Percentiles rank a stretch among this genome's conserved stretches.
phyloP scores from a whole-genome alignment of 805 yeast genomes.

The Aciculoconidium aculeatum region DNA sequence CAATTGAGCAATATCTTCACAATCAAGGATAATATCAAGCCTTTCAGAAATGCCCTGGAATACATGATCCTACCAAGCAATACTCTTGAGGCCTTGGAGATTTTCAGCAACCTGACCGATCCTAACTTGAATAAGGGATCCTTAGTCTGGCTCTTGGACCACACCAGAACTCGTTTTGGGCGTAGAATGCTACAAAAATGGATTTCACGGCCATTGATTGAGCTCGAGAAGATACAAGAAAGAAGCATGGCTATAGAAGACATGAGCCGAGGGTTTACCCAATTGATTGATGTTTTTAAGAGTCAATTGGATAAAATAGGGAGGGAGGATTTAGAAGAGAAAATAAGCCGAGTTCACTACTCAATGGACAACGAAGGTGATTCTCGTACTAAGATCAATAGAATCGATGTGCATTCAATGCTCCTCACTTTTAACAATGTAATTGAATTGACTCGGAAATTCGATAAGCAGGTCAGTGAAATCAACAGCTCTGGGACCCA shows the following conservation, averaged over 20 bases:
- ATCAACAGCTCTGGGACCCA: too few relatives aligned
- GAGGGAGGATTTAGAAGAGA: constrained; percentile 28
- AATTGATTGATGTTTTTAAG: constrained; percentile 28
- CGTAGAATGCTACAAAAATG: constrained; percentile 60
- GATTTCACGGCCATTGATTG: constrained; percentile 67
- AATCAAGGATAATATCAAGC: constrained; percentile 43
- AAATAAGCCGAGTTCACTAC: constrained; percentile 34
- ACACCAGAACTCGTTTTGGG: constrained; percentile 77
- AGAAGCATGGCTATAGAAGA: constrained; percentile 53
- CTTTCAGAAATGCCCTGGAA: constrained; percentile 43
- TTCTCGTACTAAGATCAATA: constrained; percentile 20
- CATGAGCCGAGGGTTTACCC: constrained; percentile 22
- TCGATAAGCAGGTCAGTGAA: constrained; percentile 33
- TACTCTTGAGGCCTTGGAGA: constrained; percentile 67
- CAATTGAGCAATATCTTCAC: constrained; percentile 51
- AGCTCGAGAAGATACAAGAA: constrained; percentile 47
- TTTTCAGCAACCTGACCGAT: constrained; percentile 63
- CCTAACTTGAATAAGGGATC: constrained; percentile 54
- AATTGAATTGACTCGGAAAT: constrained; percentile 19
- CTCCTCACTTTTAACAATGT: constrained; percentile 25
- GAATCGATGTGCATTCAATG: constrained; percentile 29
- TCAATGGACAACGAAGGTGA: constrained; percentile 9
- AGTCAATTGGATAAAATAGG: constrained; percentile 20
- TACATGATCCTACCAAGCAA: constrained; percentile 58
- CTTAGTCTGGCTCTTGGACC: constrained; percentile 72